These are phyloP conservation scores for Rhodomyrtus psidioides DNA, from an alignment of 441 rosid species.

Conservation along the genomic window DNA sequence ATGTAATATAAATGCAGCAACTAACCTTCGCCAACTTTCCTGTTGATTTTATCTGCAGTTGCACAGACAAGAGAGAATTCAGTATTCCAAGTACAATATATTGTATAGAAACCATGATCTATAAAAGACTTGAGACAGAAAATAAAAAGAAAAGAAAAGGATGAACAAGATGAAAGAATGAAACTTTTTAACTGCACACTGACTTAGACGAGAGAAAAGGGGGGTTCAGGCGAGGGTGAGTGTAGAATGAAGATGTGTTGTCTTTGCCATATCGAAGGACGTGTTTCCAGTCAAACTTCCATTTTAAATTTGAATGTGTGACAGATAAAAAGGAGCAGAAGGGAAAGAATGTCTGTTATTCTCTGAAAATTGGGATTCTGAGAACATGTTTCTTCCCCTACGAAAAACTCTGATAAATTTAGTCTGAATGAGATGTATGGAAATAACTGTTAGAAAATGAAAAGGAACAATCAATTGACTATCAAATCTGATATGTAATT, in stretches of 20 bases:
- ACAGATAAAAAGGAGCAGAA: neutral
- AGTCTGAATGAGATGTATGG: neutral
- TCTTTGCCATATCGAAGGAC: neutral
- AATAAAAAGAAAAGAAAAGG: neutral
- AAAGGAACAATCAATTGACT: neutral
- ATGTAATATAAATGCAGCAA: neutral
- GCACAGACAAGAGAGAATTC: conserved; percentile 5
- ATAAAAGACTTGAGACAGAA: neutral
- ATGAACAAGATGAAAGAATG: neutral
- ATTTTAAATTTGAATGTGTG: neutral
- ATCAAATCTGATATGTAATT: neutral
- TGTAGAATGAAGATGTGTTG: neutral
- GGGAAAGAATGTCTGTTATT: neutral
- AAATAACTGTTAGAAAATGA: neutral
- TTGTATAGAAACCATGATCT: neutral
- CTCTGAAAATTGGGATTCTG: neutral
- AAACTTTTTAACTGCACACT: neutral
- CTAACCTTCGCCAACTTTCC: conserved; percentile 97
- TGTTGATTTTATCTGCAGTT: conserved; percentile 66
- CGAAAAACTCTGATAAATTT: neutral
- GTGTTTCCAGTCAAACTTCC: neutral
- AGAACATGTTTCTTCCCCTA: neutral
- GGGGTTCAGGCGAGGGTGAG: neutral
- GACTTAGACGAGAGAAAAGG: neutral
- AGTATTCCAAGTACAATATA: neutral